These are phyloP conservation scores for Drosera spatulata DNA, from an alignment of 179 eudicot species.

Conservation along the genomic window DNA sequence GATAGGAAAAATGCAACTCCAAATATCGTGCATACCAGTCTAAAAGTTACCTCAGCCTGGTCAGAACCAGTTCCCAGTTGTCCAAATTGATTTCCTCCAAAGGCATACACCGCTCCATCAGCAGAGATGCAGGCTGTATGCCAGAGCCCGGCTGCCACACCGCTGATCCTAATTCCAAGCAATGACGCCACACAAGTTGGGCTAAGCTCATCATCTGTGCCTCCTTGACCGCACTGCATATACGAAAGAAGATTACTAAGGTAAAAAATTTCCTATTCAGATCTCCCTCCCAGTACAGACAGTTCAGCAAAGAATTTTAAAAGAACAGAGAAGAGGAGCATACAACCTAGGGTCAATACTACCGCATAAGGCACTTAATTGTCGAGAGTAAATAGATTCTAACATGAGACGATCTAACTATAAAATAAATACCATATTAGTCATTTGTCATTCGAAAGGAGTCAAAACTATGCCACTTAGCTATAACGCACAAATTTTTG, in stretches of 20 bases:
- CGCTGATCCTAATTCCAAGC: conserved; percentile 61
- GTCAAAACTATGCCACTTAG: no score
- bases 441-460: no score
- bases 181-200: conserved; percentile 88
- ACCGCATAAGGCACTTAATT: no score
- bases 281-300: background rate
- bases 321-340: no score
- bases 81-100: conserved; percentile 99
- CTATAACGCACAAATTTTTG: no score
- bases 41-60: conserved; percentile 77
- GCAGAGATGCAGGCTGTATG: conserved; percentile 82
- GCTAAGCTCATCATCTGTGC: conserved; percentile 88
- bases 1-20: background rate
- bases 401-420: no score
- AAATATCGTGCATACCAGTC: no score
- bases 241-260: conserved; percentile 3
- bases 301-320: no score
- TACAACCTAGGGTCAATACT: no score
- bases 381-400: no score
- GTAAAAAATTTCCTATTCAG: background rate
- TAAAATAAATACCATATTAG: no score
- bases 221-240: conserved; percentile 93
- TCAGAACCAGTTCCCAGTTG: conserved; percentile 94
- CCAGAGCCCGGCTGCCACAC: conserved; percentile 95
- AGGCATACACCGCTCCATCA: conserved; percentile 81